Percentiles rank a stretch among this genome's conserved stretches.
These are phyloP conservation scores for Iris pallida DNA, from an alignment of 116 monocot species.

Conservation along the genomic window DNA sequence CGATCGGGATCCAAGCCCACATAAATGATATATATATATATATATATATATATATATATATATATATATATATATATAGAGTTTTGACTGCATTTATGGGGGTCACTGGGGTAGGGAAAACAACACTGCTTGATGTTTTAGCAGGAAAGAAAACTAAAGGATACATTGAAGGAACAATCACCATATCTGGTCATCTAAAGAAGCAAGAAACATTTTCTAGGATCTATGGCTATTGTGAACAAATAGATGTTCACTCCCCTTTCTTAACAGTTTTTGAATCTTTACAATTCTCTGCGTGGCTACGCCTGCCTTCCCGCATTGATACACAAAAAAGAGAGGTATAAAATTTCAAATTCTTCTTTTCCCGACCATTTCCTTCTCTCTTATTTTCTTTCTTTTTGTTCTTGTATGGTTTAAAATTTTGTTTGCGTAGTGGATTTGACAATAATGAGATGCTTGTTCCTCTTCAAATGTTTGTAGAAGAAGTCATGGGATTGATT, in stretches of 20 bases:
- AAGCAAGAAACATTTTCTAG: slow-evolving; percentile 50
- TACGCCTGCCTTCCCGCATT: slow-evolving; percentile 35
- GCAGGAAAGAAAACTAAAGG: slow-evolving; percentile 14
- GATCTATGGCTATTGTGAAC: slow-evolving; percentile 62
- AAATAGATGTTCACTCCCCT: slow-evolving; percentile 53
- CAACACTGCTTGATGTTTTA: slow-evolving; percentile 17
- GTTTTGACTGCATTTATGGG: slow-evolving; percentile 51
- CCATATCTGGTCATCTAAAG: slow-evolving; percentile 19
- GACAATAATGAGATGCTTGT: neutral
- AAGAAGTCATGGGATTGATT: slow-evolving; percentile 64
- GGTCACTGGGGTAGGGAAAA: slow-evolving; percentile 43
- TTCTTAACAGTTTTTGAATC: slow-evolving; percentile 49
- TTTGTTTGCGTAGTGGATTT: too few species aligned
- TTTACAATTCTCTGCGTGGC: slow-evolving; percentile 53
- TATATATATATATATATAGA: too few species aligned
- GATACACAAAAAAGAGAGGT: slow-evolving; percentile 3
- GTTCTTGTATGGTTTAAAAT: too few species aligned
- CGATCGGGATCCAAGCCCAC: too few species aligned
- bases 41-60: too few species aligned
- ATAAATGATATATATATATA: too few species aligned
- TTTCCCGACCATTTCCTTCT: neutral
- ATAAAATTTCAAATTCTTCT: neutral
- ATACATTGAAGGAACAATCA: slow-evolving; percentile 8
- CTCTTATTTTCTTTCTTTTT: neutral
- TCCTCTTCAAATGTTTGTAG: slow-evolving; percentile 50